Conservation (phyloP, 495 filamentous ascomycete species). For the Podospora bellae-mahoneyi region DNA sequence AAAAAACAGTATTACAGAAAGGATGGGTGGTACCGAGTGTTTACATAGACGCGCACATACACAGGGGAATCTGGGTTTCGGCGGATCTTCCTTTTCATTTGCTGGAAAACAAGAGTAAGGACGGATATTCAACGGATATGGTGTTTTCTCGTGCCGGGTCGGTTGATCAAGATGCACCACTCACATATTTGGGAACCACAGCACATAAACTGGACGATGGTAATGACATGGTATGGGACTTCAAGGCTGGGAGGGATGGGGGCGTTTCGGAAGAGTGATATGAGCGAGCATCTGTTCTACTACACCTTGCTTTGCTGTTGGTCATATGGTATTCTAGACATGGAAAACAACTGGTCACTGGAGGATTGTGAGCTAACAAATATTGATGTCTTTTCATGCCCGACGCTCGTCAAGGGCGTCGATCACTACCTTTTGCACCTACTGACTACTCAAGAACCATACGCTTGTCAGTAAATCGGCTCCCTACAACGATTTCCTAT, state of each 20-base stretch:
- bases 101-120: not conserved
- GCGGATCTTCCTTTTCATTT: not conserved
- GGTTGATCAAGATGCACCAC: not conserved
- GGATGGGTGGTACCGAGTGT: not conserved
- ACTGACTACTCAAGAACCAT: too few relatives aligned
- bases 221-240: not conserved
- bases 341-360: not conserved
- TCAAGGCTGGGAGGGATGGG: not conserved
- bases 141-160: not conserved
- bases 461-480: too few relatives aligned
- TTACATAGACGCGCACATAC: not conserved
- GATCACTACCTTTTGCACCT: too few relatives aligned
- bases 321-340: not conserved
- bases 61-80: not conserved
- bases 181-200: not conserved
- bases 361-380: not conserved
- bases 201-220: not conserved
- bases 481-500: too few relatives aligned
- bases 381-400: not conserved
- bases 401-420: too few relatives aligned
- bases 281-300: not conserved
- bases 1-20: not conserved
- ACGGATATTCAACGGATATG: not conserved
- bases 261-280: not conserved
- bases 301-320: not conserved